Percentiles rank a stretch among this genome's conserved stretches.
phyloP scores from a whole-genome alignment of 1,139 yeast species.

The Zygoascus meyerae region DNA sequence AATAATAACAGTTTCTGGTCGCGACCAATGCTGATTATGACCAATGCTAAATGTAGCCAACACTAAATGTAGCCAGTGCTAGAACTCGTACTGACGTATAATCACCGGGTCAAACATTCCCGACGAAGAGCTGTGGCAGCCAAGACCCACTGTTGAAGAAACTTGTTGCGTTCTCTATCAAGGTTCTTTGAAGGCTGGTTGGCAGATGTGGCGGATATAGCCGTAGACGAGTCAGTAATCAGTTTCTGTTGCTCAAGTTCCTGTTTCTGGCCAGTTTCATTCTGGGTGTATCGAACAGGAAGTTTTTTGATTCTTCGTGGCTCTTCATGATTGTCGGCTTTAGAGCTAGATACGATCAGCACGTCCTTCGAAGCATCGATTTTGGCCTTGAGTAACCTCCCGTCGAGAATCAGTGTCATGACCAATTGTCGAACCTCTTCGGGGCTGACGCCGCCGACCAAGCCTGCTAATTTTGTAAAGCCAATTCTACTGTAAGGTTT shows the following conservation, averaged over 20 bases:
- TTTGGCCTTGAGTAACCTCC: conserved; percentile 40
- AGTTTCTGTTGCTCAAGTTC: conserved; percentile 18
- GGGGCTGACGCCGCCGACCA: conserved; percentile 32
- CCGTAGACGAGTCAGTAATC: conserved; percentile 13
- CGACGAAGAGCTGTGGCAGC: not conserved
- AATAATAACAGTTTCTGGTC: too few relatives aligned
- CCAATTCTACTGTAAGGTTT: conserved; percentile 38
- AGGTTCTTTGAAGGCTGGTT: not conserved
- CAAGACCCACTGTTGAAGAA: conserved; percentile 8
- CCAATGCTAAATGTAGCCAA: too few relatives aligned
- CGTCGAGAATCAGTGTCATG: conserved; percentile 43
- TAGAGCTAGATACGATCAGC: conserved; percentile 3
- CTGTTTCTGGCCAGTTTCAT: conserved; percentile 15
- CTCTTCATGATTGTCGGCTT: conserved; percentile 3
- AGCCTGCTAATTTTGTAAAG: conserved; percentile 30
- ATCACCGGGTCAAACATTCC: too few relatives aligned
- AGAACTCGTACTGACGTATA: too few relatives aligned
- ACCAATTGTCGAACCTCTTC: conserved; percentile 32
- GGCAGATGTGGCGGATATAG: conserved; percentile 1
- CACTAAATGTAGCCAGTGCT: too few relatives aligned
- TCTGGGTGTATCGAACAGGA: conserved; percentile 15
- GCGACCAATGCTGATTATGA: too few relatives aligned
- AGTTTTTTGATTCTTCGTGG: conserved; percentile 6
- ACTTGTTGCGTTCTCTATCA: conserved; percentile 4
- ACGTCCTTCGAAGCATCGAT: conserved; percentile 35